These are phyloP conservation scores for Lipomyces chichibuensis DNA, from an alignment of 805 yeast species.

Conservation along the genomic window DNA sequence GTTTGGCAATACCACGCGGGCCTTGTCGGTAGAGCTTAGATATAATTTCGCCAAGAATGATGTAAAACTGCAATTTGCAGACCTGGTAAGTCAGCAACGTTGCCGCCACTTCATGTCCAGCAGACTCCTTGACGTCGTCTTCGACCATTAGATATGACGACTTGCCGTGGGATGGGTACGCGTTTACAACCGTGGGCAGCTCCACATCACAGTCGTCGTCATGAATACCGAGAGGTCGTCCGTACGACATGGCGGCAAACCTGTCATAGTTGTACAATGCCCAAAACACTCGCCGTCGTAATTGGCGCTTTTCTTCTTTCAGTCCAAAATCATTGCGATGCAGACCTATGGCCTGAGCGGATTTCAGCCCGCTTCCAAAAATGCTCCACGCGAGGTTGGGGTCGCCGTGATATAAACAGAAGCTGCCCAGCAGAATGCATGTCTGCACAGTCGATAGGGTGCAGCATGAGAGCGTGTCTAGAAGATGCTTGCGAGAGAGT, in stretches of 20 bases:
- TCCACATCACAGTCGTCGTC: constrained; percentile 25
- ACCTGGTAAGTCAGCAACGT: constrained; percentile 23
- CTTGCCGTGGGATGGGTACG: constrained; percentile 3
- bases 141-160: constrained; percentile 9
- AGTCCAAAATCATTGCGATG: constrained; percentile 12
- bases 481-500: constrained; percentile 16
- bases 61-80: constrained; percentile 16
- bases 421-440: constrained; percentile 20
- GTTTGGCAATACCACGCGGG: neutral
- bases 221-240: constrained; percentile 18
- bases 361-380: constrained; percentile 20
- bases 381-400: constrained; percentile 26
- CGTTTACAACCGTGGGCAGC: constrained; percentile 12
- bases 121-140: constrained; percentile 10
- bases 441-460: constrained; percentile 26
- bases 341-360: constrained; percentile 21
- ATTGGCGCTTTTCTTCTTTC: neutral
- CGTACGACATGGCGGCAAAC: constrained; percentile 22
- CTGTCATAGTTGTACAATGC: constrained; percentile 25
- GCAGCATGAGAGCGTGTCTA: constrained; percentile 23
- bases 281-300: constrained; percentile 31
- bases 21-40: constrained; percentile 16
- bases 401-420: constrained; percentile 20
- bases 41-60: constrained; percentile 23
- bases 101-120: neutral